Evolutionary conservation across 78 protist genomes (phyloP).

Genomic region (Creolimax fragrantissima): DNA sequence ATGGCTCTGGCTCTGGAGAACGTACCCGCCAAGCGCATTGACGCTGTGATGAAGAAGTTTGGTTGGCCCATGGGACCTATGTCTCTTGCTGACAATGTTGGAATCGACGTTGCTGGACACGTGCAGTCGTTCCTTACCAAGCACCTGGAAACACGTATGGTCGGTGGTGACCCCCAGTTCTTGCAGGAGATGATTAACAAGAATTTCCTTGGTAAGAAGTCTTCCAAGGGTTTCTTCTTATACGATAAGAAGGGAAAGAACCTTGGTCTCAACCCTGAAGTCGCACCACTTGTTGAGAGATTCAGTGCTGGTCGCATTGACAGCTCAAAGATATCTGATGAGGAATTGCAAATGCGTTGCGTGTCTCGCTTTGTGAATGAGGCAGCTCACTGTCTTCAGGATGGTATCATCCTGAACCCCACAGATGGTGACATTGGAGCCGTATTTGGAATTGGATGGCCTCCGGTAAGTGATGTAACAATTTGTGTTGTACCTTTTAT

Average conservation of each 20-base stretch:
- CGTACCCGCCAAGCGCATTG: slow-evolving; percentile 20
- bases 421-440: slow-evolving; percentile 32
- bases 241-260: background rate
- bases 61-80: slow-evolving; percentile 79
- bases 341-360: slow-evolving; percentile 39
- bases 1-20: slow-evolving; percentile 26
- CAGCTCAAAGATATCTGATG: slow-evolving; percentile 5
- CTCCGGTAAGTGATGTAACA: too few species aligned
- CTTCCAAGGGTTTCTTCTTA: slow-evolving; percentile 50
- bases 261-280: slow-evolving; percentile 3
- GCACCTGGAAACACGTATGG: slow-evolving; percentile 23
- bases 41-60: slow-evolving; percentile 33
- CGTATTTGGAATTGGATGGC: slow-evolving; percentile 41
- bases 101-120: slow-evolving; percentile 63
- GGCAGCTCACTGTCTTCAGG: slow-evolving; percentile 54
- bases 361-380: slow-evolving; percentile 51
- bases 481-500: too few species aligned
- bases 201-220: slow-evolving; percentile 56
- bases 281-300: background rate
- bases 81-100: slow-evolving; percentile 70
- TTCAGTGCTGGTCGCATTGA: background rate
- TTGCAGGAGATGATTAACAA: slow-evolving; percentile 15
- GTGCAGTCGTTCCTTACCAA: slow-evolving; percentile 15
- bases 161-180: background rate
- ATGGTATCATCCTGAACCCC: slow-evolving; percentile 15